These are phyloP conservation scores for Diaporthe velutina DNA, from an alignment of 2,329 filamentous ascomycete genomes.

Conservation along the genomic window DNA sequence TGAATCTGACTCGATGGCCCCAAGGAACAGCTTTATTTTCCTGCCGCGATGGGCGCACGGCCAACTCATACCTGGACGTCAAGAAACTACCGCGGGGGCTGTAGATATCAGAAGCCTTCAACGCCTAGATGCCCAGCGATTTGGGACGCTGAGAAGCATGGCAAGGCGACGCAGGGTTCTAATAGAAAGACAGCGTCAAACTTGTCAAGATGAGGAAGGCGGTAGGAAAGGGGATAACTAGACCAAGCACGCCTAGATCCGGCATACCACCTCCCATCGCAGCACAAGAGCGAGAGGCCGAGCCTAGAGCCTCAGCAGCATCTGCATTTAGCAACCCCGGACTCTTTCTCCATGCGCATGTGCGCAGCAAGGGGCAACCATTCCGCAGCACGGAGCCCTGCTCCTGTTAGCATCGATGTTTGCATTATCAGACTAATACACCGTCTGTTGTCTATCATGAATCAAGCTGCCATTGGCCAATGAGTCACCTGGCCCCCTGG, in stretches of 20 bases:
- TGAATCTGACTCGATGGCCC: neutral
- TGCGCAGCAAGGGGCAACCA: constrained; percentile 4
- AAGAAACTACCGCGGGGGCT: neutral
- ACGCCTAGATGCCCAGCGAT: neutral
- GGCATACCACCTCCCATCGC: constrained; percentile 18
- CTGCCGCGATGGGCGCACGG: constrained; percentile 1
- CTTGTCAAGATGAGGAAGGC: constrained; percentile 27
- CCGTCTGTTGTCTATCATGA: neutral
- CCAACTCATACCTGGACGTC: neutral
- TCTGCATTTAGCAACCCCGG: neutral
- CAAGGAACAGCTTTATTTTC: neutral
- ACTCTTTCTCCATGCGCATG: constrained; percentile 3
- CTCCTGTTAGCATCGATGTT: neutral
- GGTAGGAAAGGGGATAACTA: constrained; percentile 19
- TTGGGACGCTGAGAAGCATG: constrained; percentile 5
- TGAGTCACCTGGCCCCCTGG: constrained; percentile 41
- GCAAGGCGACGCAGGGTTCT: constrained; percentile 1
- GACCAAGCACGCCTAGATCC: constrained; percentile 25
- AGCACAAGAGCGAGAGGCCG: constrained; percentile 5
- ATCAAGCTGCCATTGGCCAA: constrained; percentile 41
- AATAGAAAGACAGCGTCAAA: neutral
- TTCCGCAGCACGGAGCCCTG: constrained; percentile 23
- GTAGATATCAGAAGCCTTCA: neutral
- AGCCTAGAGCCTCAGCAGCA: constrained; percentile 12
- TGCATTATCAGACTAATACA: constrained; percentile 23